phyloP scores from a whole-genome alignment of 2,329 filamentous ascomycete species.

The Albifimbria verrucaria region DNA sequence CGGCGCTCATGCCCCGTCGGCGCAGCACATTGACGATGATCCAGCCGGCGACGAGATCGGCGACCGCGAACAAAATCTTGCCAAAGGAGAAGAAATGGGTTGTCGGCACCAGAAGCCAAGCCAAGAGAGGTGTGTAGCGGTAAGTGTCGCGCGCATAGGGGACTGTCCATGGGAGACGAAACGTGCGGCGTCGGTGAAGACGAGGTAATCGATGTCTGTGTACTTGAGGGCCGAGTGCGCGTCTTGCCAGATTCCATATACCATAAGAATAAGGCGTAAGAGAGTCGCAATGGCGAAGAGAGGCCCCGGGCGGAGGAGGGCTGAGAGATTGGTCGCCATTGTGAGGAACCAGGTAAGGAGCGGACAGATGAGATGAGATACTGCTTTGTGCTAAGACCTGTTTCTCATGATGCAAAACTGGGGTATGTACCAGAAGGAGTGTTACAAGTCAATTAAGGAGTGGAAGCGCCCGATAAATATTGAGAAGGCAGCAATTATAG shows the following conservation, averaged over 20 bases:
- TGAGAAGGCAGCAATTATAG: no score
- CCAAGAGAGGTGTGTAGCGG: conserved; percentile 90
- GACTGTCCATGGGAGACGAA: conserved; percentile 65
- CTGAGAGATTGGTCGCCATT: conserved; percentile 7
- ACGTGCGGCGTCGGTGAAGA: conserved; percentile 93
- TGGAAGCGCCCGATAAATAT: no score
- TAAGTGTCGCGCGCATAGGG: conserved; percentile 93
- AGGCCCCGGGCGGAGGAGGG: conserved; percentile 32
- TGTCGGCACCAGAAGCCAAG: conserved; percentile 86
- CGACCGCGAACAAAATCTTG: conserved; percentile 79
- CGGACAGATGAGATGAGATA: background rate
- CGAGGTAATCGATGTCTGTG: conserved; percentile 97
- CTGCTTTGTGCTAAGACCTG: background rate
- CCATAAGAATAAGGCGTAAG: conserved; percentile 69
- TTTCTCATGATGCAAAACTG: background rate
- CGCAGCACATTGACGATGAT: conserved; percentile 52
- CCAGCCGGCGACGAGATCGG: conserved; percentile 83
- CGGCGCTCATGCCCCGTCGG: conserved; percentile 41
- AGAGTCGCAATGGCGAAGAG: conserved; percentile 57
- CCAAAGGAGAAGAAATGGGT: conserved; percentile 73
- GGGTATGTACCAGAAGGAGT: no score
- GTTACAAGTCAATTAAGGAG: no score
- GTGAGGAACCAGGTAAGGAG: background rate
- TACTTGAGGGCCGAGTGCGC: conserved; percentile 90
- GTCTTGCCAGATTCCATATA: conserved; percentile 93